Percentiles rank a stretch among this genome's conserved stretches.
Evolutionary conservation across 2,329 filamentous ascomycete species (phyloP).

Genomic region (Colletotrichum orchidophilum): DNA sequence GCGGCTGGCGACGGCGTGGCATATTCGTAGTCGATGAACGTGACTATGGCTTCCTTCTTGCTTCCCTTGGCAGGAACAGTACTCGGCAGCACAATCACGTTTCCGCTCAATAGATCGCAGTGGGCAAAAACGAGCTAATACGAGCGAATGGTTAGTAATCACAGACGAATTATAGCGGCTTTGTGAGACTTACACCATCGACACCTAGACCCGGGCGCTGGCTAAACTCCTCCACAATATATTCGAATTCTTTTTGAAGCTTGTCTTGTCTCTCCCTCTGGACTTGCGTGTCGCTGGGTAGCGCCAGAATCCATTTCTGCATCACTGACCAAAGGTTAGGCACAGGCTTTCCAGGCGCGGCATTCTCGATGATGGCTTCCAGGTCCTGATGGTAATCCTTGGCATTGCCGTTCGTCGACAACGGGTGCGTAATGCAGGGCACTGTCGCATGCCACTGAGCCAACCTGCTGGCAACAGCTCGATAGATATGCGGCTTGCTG

Average conservation of each 20-base stretch:
- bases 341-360: slow-evolving; percentile 74
- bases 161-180: not conserved
- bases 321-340: slow-evolving; percentile 95
- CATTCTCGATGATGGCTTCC: slow-evolving; percentile 51
- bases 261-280: slow-evolving; percentile 73
- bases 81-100: slow-evolving; percentile 83
- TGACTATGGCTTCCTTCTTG: slow-evolving; percentile 63
- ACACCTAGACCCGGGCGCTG: slow-evolving; percentile 79
- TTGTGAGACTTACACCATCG: slow-evolving; percentile 70
- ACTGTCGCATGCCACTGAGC: slow-evolving; percentile 91
- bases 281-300: slow-evolving; percentile 77
- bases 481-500: slow-evolving; percentile 78
- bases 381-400: slow-evolving; percentile 48
- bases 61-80: slow-evolving; percentile 43
- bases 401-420: slow-evolving; percentile 47
- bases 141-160: slow-evolving; percentile 10
- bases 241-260: slow-evolving; percentile 79
- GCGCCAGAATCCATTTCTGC: slow-evolving; percentile 92
- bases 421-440: slow-evolving; percentile 59
- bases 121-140: slow-evolving; percentile 87
- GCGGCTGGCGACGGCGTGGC: slow-evolving; percentile 92
- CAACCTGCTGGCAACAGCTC: slow-evolving; percentile 82
- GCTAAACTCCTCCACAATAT: slow-evolving; percentile 76
- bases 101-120: slow-evolving; percentile 95
- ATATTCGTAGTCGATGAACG: slow-evolving; percentile 99